These are phyloP conservation scores for Abortiporus biennis DNA, from an alignment of 1,284 basidiomycete genomes.

Conservation along the genomic window DNA sequence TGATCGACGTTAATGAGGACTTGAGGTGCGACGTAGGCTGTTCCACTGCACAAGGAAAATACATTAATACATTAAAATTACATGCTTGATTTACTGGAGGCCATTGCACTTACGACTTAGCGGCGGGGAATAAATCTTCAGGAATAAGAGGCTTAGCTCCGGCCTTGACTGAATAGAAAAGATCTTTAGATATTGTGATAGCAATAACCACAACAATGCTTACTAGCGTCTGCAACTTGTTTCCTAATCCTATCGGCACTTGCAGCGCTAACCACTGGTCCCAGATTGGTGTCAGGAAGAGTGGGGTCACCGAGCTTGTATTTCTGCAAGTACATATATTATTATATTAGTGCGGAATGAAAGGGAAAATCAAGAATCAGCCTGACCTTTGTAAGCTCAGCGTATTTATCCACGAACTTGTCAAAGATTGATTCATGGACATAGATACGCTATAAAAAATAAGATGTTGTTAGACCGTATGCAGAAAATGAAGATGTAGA, in stretches of 20 bases:
- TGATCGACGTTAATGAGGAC: conserved; percentile 88
- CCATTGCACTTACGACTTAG: conserved; percentile 47
- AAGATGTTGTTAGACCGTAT: neutral
- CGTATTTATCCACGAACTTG: conserved; percentile 73
- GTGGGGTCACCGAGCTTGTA: conserved; percentile 89
- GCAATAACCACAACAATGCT: too few species aligned
- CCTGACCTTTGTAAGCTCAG: conserved; percentile 64
- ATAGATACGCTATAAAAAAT: conserved; percentile 72
- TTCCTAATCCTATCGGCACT: conserved; percentile 81
- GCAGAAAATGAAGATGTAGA: too few species aligned
- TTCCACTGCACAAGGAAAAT: conserved; percentile 42
- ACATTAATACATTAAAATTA: too few species aligned
- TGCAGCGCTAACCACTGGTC: conserved; percentile 86
- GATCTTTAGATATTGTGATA: too few species aligned
- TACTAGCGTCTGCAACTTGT: conserved; percentile 81
- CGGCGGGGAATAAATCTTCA: conserved; percentile 62
- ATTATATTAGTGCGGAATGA: neutral
- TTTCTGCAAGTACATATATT: conserved; percentile 30
- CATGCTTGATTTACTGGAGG: conserved; percentile 1
- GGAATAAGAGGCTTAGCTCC: conserved; percentile 79
- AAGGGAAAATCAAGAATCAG: neutral
- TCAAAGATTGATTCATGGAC: conserved; percentile 85
- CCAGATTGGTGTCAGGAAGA: conserved; percentile 67
- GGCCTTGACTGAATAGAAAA: conserved; percentile 46
- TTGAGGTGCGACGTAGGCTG: conserved; percentile 84